Conservation (phyloP, 2,329 filamentous ascomycete species). For the Claviceps sp. region DNA sequence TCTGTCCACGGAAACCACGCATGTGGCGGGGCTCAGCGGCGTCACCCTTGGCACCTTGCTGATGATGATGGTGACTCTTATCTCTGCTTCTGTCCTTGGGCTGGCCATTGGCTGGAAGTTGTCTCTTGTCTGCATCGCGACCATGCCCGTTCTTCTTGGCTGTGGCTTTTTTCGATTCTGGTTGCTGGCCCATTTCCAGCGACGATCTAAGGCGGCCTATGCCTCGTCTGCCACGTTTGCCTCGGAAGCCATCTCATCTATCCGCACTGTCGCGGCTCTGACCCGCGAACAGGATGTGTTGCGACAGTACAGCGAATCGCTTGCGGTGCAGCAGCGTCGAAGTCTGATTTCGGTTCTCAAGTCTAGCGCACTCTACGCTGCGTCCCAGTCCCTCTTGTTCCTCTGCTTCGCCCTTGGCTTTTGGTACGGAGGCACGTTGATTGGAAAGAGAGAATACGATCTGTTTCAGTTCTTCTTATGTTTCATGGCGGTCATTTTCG, state of each 20-base stretch:
- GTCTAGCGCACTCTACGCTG: slow-evolving; percentile 68
- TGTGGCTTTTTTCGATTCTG: slow-evolving; percentile 85
- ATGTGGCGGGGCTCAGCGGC: slow-evolving; percentile 77
- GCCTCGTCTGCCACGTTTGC: slow-evolving; percentile 73
- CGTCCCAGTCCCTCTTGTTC: slow-evolving; percentile 73
- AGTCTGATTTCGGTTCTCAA: slow-evolving; percentile 63
- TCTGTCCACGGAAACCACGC: slow-evolving; percentile 77
- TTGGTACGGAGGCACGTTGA: slow-evolving; percentile 77
- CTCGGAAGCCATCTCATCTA: slow-evolving; percentile 85
- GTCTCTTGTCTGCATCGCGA: slow-evolving; percentile 66
- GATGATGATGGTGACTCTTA: slow-evolving; percentile 65
- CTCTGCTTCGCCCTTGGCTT: slow-evolving; percentile 77
- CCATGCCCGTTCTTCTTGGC: slow-evolving; percentile 61
- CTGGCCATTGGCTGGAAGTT: slow-evolving; percentile 80
- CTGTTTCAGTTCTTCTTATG: slow-evolving; percentile 88
- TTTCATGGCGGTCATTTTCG: slow-evolving; percentile 79
- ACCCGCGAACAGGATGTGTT: slow-evolving; percentile 78
- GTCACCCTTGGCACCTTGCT: slow-evolving; percentile 77
- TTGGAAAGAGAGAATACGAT: slow-evolving; percentile 55
- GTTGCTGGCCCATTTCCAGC: slow-evolving; percentile 67
- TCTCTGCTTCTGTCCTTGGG: slow-evolving; percentile 57
- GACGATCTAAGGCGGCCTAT: slow-evolving; percentile 67
- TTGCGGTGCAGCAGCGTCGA: slow-evolving; percentile 51
- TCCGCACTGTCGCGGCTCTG: slow-evolving; percentile 83
- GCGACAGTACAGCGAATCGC: slow-evolving; percentile 51